These are phyloP conservation scores for Boletus sp. DNA, from an alignment of 768 basidiomycete genomes.

Conservation along the genomic window DNA sequence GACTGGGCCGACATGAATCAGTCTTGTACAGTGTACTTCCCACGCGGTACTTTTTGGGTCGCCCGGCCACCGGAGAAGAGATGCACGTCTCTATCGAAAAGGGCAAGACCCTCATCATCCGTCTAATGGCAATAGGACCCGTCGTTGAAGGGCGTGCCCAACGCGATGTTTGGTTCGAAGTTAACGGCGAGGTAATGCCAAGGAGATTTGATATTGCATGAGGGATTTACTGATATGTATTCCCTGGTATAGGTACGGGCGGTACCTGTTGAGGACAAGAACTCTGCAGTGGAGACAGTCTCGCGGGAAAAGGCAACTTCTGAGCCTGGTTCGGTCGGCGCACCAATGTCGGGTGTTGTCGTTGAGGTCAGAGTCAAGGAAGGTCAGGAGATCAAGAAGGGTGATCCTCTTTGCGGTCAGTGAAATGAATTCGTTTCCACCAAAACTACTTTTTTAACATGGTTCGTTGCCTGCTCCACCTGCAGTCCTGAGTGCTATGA, in stretches of 20 bases:
- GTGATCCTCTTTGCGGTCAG: conserved; percentile 90
- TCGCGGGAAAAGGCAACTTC: conserved; percentile 90
- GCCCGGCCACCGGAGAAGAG: conserved; percentile 90
- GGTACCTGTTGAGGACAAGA: conserved; percentile 93
- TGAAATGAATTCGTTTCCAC: conserved; percentile 21
- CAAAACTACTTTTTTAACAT: conserved; percentile 22
- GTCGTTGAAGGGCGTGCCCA: conserved; percentile 89
- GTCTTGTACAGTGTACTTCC: conserved; percentile 72
- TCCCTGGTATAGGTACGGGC: conserved; percentile 70
- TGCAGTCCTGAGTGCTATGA: conserved; percentile 93
- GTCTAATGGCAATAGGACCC: conserved; percentile 92
- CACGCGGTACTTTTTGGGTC: conserved; percentile 95
- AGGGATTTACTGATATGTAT: conserved; percentile 15
- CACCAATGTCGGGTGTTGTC: conserved; percentile 97
- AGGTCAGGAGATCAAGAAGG: conserved; percentile 96
- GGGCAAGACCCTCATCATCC: conserved; percentile 95
- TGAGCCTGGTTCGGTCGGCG: conserved; percentile 96
- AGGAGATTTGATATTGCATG: conserved; percentile 1
- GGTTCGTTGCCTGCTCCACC: conserved; percentile 7
- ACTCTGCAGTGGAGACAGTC: conserved; percentile 93
- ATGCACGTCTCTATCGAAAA: conserved; percentile 95
- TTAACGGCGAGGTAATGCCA: conserved; percentile 80
- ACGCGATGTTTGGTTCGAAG: conserved; percentile 98
- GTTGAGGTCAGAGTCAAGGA: conserved; percentile 98
- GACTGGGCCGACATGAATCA: conserved; percentile 9